These are phyloP conservation scores for Naematelia encephala DNA, from an alignment of 768 basidiomycete species.

Conservation along the genomic window DNA sequence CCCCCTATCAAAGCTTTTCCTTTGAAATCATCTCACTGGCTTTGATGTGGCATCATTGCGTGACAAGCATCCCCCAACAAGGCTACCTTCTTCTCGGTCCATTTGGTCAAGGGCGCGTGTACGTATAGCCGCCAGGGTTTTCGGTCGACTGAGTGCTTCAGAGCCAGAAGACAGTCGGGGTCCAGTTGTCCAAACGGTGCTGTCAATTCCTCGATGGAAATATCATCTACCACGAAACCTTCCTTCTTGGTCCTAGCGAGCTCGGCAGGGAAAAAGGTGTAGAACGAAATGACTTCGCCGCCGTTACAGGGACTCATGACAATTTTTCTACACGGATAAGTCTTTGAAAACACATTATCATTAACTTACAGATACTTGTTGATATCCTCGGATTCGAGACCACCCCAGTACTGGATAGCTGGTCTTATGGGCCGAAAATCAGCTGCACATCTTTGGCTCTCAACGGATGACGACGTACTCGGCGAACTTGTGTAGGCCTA, in stretches of 20 bases:
- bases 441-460: not conserved
- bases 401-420: conserved; percentile 32
- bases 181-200: conserved; percentile 26
- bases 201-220: conserved; percentile 18
- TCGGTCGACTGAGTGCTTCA: conserved; percentile 35
- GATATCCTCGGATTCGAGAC: conserved; percentile 19
- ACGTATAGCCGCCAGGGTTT: conserved; percentile 41
- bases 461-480: conserved; percentile 8
- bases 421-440: not conserved
- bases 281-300: conserved; percentile 34
- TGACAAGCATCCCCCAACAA: no score
- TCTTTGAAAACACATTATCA: conserved; percentile 1
- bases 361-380: conserved; percentile 23
- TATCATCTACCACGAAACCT: conserved; percentile 23
- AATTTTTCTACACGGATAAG: conserved; percentile 19
- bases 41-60: conserved; percentile 26
- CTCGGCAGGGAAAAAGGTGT: conserved; percentile 34
- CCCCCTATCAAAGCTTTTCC: no score
- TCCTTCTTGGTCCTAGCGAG: conserved; percentile 27
- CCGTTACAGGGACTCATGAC: conserved; percentile 30
- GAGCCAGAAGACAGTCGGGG: conserved; percentile 21
- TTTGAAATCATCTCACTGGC: conserved; percentile 16
- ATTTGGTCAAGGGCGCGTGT: no score
- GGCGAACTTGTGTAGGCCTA: conserved; percentile 25
- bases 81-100: no score